Evolutionary conservation across 2,329 filamentous ascomycete genomes (phyloP).

Genomic region (Didymella keratinophila): DNA sequence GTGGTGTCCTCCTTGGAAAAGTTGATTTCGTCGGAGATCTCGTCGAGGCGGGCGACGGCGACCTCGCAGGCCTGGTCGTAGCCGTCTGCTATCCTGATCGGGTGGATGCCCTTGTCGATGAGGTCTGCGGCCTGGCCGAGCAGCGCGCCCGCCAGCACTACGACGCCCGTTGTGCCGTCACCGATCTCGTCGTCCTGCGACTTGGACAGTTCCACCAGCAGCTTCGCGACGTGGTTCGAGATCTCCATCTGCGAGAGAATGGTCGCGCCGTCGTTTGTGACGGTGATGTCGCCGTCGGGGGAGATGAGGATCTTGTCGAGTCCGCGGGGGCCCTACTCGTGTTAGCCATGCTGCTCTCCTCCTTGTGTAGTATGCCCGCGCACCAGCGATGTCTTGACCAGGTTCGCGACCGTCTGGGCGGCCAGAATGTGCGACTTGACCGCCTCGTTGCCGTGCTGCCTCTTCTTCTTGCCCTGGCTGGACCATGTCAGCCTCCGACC

Average conservation of each 20-base stretch:
- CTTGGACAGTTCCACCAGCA: slow-evolving; percentile 95
- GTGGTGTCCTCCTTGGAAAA: slow-evolving; percentile 81
- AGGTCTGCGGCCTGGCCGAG: slow-evolving; percentile 96
- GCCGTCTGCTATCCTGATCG: slow-evolving; percentile 96
- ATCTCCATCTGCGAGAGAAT: slow-evolving; percentile 99
- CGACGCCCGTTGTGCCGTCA: slow-evolving; percentile 96
- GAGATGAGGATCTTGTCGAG: slow-evolving; percentile 99
- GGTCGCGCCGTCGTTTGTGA: slow-evolving; percentile 98
- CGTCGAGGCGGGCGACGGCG: slow-evolving; percentile 89
- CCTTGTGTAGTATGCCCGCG: slow-evolving; percentile 18
- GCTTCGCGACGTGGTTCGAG: slow-evolving; percentile 96
- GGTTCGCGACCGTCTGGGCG: slow-evolving; percentile 92
- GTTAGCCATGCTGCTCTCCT: slow-evolving; percentile 19
- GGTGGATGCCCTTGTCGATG: slow-evolving; percentile 99
- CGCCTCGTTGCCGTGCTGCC: slow-evolving; percentile 94
- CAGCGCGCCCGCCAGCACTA: slow-evolving; percentile 92
- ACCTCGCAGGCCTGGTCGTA: slow-evolving; percentile 98
- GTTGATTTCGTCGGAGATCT: slow-evolving; percentile 88
- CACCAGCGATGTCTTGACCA: slow-evolving; percentile 93
- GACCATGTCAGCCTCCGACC: not conserved
- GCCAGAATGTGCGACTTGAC: slow-evolving; percentile 98
- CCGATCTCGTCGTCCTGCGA: slow-evolving; percentile 99
- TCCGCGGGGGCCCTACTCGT: slow-evolving; percentile 77
- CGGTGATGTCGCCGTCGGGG: slow-evolving; percentile 97
- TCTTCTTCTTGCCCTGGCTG: slow-evolving; percentile 97